These are phyloP conservation scores for Fomes fomentarius DNA, from an alignment of 1,284 basidiomycete species.

Conservation along the genomic window DNA sequence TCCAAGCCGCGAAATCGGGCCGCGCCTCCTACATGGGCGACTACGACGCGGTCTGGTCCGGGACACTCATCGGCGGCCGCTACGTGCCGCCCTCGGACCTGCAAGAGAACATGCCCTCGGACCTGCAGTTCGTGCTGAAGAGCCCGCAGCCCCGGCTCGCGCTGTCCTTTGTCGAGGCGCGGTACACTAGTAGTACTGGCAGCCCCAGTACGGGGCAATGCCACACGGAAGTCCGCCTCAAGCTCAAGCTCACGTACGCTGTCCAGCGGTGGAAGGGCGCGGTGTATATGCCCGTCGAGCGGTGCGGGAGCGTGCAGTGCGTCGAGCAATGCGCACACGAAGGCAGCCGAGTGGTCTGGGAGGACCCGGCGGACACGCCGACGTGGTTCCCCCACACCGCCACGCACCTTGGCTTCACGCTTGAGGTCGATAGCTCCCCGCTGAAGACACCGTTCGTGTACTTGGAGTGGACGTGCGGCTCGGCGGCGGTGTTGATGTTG, in stretches of 20 bases:
- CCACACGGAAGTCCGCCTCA: not conserved
- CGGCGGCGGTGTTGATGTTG: not conserved
- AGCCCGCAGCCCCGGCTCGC: not conserved
- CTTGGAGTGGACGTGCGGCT: not conserved
- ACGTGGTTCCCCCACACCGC: not conserved
- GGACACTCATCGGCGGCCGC: not conserved
- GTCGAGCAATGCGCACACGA: not conserved
- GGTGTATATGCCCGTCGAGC: not conserved
- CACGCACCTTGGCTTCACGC: not conserved
- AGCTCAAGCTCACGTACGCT: not conserved
- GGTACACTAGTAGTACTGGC: too few relatives aligned
- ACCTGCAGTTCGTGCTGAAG: not conserved
- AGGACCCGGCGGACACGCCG: too few relatives aligned
- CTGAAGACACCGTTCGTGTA: constrained; percentile 3
- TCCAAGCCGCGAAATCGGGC: not conserved
- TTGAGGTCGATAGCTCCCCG: not conserved
- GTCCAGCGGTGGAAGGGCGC: not conserved
- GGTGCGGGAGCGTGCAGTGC: not conserved
- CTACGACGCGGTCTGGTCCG: not conserved
- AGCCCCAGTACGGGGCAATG: too few relatives aligned
- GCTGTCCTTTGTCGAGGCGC: not conserved
- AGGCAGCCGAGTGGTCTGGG: too few relatives aligned
- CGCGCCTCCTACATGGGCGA: constrained; percentile 1
- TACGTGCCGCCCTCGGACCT: not conserved
- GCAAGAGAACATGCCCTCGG: not conserved